Base-by-base conservation (phyloP, 2,329 filamentous ascomycete genomes). In the Fusarium sterilihyphosum region DNA sequence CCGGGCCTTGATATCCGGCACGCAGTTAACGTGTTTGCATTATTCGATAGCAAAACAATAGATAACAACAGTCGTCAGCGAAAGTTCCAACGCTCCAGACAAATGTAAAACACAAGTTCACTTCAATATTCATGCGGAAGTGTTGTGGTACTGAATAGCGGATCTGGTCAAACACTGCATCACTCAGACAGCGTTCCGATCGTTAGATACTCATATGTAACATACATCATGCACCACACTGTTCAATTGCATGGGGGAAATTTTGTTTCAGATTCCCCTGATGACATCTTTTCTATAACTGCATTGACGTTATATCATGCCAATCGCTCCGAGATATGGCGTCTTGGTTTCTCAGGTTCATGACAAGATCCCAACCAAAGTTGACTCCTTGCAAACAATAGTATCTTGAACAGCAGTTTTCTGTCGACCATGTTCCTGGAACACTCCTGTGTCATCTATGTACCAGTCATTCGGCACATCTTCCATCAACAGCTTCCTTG, bases 391-490 rank as follows among this genome's bases (percentile, higher is more conserved):
- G 6, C 71, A 69, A 9, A 61, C 35, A 22, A 77, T 71, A 11
- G 52, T 67, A 26, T 78, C 66, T 33, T 50, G 37, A 24, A 78
- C 65, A 33, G 29, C 46, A 24, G 52, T 61, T 40, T 33, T 44
- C 16, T 38, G 44, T 22, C 76, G 67, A 5, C 76, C 76, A 22
- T 53, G 49, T 38, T 75, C 65, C 31, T 65, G 74, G 53, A 78
- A 78, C 47, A 62, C 62, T 12, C 76, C 76, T 10, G 49, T 61
- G 9, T 74, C 73, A 12, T 77, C 76, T 35, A 78, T 65, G 59
- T 77, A 76, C 76, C 76, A 78, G 33, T 76, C 76, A 6, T 52
- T 31, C 3, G 76, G 73, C 20, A 71, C 71, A 18, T 73, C 57
- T 24, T 76, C 74, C 20, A 76, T 67, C 61, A 78, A 44, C 13